Evolutionary conservation across 108 stramenopile genomes (phyloP), one percentile per base, ranked within the genome.

Genomic region (Nannochloropsis granulata): DNA sequence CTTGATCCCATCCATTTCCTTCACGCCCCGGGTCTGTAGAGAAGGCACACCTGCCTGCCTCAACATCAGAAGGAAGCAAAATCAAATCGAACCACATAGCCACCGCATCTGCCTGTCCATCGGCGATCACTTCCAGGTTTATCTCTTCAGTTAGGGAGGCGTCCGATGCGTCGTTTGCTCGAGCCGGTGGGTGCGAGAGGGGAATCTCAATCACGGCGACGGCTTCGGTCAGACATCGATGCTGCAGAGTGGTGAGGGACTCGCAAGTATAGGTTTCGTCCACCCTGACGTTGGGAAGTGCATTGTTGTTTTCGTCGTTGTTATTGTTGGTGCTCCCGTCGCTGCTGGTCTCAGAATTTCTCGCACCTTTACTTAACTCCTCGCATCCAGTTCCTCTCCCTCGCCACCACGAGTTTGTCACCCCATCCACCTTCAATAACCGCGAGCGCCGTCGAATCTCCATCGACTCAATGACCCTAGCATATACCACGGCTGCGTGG

Each of bases 11-110:
- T 71, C 56, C 56, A n/a, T 71, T 71, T 71, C 56, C 81, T 21
- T 81, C 12, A 44, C 81, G 43, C 42, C 12, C 42, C 11, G 44
- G 44, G 16, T 16, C 43, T 81, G 42, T 43, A 12, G 81, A 43
- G 23, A 81, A n/a, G 23, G 81, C 42, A 21, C 81, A 44, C 44
- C 81, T 81, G 56, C 10, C 56, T 16, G 21, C n/a, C 56, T 71
- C 56, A 71, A 16, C n/a, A n/a, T 71, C n/a, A n/a, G 21, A n/a
- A n/a, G 56, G 56, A 71, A 71, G 56, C 56, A 89, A 86, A 80
- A 85, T 79, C 23, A 89, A 85, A 83, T 88, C 88, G 43, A 89
- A 89, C 89, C 89, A 89, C 34, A 89, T 83, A 26, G 86, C 85
- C 24, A 89, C 85, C 10, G 88, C 89, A 43, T 89, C 89, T 21